Conservation (phyloP, 176 grass and related monocot genomes). For the Musa acuminata region DNA sequence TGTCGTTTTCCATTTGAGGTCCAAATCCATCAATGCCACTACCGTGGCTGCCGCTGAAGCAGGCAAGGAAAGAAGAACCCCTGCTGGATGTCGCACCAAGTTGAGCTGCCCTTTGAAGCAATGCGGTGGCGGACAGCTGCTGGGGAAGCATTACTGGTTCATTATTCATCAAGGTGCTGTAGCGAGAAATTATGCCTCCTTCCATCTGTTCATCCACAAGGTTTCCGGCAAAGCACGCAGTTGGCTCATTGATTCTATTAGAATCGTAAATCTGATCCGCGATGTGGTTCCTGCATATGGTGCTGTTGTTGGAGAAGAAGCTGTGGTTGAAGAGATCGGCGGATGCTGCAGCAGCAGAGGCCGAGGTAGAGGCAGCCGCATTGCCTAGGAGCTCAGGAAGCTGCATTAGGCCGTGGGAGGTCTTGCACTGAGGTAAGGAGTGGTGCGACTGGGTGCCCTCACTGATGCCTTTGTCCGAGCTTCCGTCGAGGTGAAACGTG, state of each 20-base stretch:
- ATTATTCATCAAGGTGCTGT: conserved; percentile 40
- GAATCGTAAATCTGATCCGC: not conserved
- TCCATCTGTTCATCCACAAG: conserved; percentile 46
- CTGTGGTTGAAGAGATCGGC: conserved; percentile 55
- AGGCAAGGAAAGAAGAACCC: conserved; percentile 34
- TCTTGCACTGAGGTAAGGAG: conserved; percentile 53
- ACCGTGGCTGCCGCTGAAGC: conserved; percentile 19
- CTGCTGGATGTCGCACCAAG: conserved; percentile 52
- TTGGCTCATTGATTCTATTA: conserved; percentile 2
- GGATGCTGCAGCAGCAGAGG: too few species aligned
- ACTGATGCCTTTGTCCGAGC: conserved; percentile 39
- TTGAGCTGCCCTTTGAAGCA: conserved; percentile 92
- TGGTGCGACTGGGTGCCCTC: conserved; percentile 31
- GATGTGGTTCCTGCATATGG: conserved; percentile 20
- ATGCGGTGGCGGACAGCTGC: conserved; percentile 84
- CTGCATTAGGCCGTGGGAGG: conserved; percentile 85
- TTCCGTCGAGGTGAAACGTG: conserved; percentile 2
- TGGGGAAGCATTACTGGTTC: conserved; percentile 47
- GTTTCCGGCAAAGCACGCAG: conserved; percentile 48
- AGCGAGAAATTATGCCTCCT: conserved; percentile 13
- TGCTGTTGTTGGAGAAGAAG: conserved; percentile 51
- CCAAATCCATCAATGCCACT: conserved; percentile 14
- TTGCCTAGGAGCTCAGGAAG: conserved; percentile 71
- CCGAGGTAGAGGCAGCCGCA: conserved; percentile 6
- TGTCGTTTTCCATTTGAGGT: conserved; percentile 59